Base-by-base conservation (phyloP, 352 stramenopile species). In the Phytophthora ramorum region DNA sequence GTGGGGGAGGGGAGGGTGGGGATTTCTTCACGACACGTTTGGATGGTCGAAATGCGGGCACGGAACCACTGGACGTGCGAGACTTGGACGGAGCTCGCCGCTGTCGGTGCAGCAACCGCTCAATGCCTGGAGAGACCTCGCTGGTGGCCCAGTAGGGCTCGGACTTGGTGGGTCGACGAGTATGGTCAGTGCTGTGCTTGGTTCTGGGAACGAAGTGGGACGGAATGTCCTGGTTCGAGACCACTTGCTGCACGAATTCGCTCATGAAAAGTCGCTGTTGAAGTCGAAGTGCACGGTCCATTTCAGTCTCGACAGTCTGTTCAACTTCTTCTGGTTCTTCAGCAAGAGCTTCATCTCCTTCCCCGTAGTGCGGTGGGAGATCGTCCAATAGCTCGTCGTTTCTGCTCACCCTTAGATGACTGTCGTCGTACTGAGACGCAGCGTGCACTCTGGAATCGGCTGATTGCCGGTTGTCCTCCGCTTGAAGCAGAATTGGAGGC, bases 221-320 rank as follows among this genome's bases (percentile, higher is more conserved):
- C 26, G 48, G 52, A 5, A 22, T n/a, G 22, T 54, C 58, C 34
- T 82, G 55, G 13, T 77, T 73, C 3, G 58, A 62, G 3, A 86
- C 46, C 12, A 92, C 73, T 26, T 75, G 69, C 24, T 88, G 73
- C 52, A 87, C 64, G 34, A 91, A 77, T 24, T 90, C 77, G 41
- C 78, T 58, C 40, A 90, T 75, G 41, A 78, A 80, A 49, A 89
- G 71, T 19, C 66, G 76, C 47, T 90, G 81, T 46, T 90, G 83
- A 2, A 78, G 59, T 37, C 79, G 72, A 20, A 90, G 44, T 2
- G 77, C 83, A 12, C 69, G 60, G 0, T 47, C 58, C 57, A 57
- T 75, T 17, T 58, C 62, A 34, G 38, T 73, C 50, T 63, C 69
- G 6, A 43, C 46, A 16, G 17, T 17, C 22, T 47, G n/a, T n/a